Conservation (phyloP, 768 basidiomycete species). For the Cyclocybe cylindracea region DNA sequence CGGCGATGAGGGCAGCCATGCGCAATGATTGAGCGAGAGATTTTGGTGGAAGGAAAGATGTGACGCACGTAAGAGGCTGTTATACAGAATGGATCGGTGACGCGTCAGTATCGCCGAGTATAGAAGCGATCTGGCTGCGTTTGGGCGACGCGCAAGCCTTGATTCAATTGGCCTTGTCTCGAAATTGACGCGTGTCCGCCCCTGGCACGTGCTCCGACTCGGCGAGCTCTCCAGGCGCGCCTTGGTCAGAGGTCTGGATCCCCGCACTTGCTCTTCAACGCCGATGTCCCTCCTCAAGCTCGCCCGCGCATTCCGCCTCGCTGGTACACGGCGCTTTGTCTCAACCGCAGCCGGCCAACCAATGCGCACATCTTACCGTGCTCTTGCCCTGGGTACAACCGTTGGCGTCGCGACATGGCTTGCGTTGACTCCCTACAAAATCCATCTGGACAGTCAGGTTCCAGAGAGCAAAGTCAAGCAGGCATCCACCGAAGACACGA, state of each 20-base stretch:
- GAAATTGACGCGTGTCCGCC: slow-evolving; percentile 18
- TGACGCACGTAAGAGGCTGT: slow-evolving; percentile 6
- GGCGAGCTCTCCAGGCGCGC: background rate
- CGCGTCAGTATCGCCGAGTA: slow-evolving; percentile 23
- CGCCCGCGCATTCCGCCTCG: slow-evolving; percentile 14
- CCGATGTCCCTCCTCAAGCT: slow-evolving; percentile 22
- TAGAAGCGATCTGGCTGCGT: slow-evolving; percentile 4
- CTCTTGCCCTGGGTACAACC: slow-evolving; percentile 32
- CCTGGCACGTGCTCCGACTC: slow-evolving; percentile 16
- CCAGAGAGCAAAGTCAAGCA: slow-evolving; percentile 1
- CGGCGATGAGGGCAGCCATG: background rate
- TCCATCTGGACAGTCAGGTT: slow-evolving; percentile 43
- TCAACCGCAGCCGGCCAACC: slow-evolving; percentile 18
- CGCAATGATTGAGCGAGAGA: background rate
- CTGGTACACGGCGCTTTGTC: slow-evolving; percentile 10
- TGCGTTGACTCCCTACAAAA: slow-evolving; percentile 21
- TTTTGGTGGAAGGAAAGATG: background rate
- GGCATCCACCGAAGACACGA: slow-evolving; percentile 22
- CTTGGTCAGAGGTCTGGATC: background rate
- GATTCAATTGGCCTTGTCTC: background rate
- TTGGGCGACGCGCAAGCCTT: slow-evolving; percentile 25
- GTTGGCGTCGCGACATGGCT: slow-evolving; percentile 25
- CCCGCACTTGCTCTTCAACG: background rate
- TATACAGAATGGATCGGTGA: slow-evolving; percentile 16
- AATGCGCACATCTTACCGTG: slow-evolving; percentile 10